These are phyloP conservation scores for Urochloa ruziziensis DNA, from an alignment of 176 grass and related monocot genomes.

Conservation along the genomic window DNA sequence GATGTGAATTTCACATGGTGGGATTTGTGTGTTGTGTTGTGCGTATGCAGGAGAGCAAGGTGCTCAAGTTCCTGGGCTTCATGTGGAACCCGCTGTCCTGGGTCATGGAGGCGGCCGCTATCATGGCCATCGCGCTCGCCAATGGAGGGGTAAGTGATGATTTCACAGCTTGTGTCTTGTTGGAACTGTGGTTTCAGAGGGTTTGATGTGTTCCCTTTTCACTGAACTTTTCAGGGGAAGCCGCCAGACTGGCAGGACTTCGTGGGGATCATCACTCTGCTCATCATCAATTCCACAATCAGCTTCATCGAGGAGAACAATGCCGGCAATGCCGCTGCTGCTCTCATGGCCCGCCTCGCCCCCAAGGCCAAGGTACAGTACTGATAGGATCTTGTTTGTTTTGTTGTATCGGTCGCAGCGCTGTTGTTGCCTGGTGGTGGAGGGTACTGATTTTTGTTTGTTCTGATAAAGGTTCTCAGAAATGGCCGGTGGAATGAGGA, in stretches of 20 bases:
- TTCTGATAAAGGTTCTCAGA: conserved; percentile 65
- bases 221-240: conserved; percentile 49
- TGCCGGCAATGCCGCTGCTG: conserved; percentile 77
- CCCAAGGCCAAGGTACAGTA: conserved; percentile 84
- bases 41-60: conserved; percentile 68
- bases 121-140: conserved; percentile 87
- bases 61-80: conserved; percentile 86
- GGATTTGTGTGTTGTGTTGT: neutral
- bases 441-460: conserved; percentile 9
- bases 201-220: neutral
- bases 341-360: conserved; percentile 85
- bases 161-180: neutral
- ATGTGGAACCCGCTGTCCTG: conserved; percentile 94
- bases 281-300: conserved; percentile 90
- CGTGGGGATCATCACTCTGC: conserved; percentile 80
- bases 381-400: neutral
- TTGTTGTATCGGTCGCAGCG: neutral
- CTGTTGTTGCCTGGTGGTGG: neutral
- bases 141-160: conserved; percentile 66
- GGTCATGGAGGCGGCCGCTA: conserved; percentile 90
- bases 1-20: neutral
- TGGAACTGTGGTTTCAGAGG: neutral
- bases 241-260: conserved; percentile 94
- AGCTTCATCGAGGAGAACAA: conserved; percentile 96
- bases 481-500: conserved; percentile 41